Conservation (phyloP, 768 basidiomycete species). For the Guyanaporus albipodus region DNA sequence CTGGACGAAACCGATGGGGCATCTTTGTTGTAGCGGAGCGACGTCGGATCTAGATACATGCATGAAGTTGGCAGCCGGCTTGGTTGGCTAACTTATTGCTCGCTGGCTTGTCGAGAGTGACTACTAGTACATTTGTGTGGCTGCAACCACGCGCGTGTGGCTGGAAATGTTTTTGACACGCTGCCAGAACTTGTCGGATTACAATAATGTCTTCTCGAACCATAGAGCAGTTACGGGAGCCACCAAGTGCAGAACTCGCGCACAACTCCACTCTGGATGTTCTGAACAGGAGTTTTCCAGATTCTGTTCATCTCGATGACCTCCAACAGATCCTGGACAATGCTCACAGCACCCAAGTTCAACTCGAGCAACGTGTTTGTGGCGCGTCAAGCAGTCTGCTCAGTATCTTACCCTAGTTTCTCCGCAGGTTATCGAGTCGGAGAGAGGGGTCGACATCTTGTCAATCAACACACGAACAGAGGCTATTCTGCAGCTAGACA, state of each 20-base stretch:
- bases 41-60: no score
- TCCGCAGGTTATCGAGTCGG: slow-evolving; percentile 59
- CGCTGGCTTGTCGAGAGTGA: no score
- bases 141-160: no score
- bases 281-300: slow-evolving; percentile 46
- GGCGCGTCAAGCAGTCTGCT: slow-evolving; percentile 13
- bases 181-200: not conserved
- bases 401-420: slow-evolving; percentile 16
- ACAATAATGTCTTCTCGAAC: slow-evolving; percentile 41
- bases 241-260: slow-evolving; percentile 43
- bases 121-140: no score
- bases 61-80: no score
- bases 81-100: no score
- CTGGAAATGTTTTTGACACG: slow-evolving; percentile 6
- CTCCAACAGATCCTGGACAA: slow-evolving; percentile 44
- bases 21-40: no score
- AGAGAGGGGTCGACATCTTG: slow-evolving; percentile 42
- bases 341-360: slow-evolving; percentile 38
- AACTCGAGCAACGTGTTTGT: slow-evolving; percentile 46
- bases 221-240: slow-evolving; percentile 47
- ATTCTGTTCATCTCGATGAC: slow-evolving; percentile 48
- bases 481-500: slow-evolving; percentile 48
- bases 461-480: slow-evolving; percentile 46
- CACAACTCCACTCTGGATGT: slow-evolving; percentile 31
- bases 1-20: no score